A percentile compares a stretch with the other conserved stretches of the same genome.
Conservation (phyloP, 371 early-diverging fungal species). For the Mortierella sp. region DNA sequence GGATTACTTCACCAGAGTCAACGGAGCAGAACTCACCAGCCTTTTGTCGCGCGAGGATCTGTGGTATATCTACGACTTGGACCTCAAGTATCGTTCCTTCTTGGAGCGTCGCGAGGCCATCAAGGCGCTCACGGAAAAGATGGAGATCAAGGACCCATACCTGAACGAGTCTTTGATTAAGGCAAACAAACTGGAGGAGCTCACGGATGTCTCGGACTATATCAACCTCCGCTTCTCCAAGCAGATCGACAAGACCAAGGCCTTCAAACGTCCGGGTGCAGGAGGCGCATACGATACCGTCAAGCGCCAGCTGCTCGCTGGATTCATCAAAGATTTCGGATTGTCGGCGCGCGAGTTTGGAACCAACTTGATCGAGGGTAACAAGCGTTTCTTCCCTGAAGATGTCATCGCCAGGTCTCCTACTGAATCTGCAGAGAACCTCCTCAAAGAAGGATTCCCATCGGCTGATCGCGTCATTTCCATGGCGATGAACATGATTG, state of each 20-base stretch:
- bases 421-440: slow-evolving; percentile 72
- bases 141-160: slow-evolving; percentile 66
- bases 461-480: slow-evolving; percentile 71
- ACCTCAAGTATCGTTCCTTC: slow-evolving; percentile 83
- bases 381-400: slow-evolving; percentile 70
- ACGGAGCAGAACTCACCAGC: slow-evolving; percentile 61
- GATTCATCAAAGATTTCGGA: slow-evolving; percentile 71
- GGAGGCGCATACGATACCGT: slow-evolving; percentile 70
- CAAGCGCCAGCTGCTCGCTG: slow-evolving; percentile 65
- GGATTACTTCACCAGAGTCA: slow-evolving; percentile 80
- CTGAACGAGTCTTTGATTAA: slow-evolving; percentile 63
- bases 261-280: slow-evolving; percentile 61
- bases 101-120: slow-evolving; percentile 67
- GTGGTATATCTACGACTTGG: slow-evolving; percentile 92
- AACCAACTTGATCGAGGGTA: slow-evolving; percentile 69
- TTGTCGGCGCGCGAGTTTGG: slow-evolving; percentile 78
- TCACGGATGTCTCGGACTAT: slow-evolving; percentile 83
- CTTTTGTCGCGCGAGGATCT: slow-evolving; percentile 80
- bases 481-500: slow-evolving; percentile 80
- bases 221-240: slow-evolving; percentile 77
- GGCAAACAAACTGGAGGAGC: slow-evolving; percentile 76
- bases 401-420: slow-evolving; percentile 65
- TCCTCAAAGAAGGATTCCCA: slow-evolving; percentile 66
- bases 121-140: slow-evolving; percentile 61
- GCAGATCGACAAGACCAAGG: slow-evolving; percentile 70